These are phyloP conservation scores for Naganishia randhawae DNA, from an alignment of 768 basidiomycete genomes.

Conservation along the genomic window DNA sequence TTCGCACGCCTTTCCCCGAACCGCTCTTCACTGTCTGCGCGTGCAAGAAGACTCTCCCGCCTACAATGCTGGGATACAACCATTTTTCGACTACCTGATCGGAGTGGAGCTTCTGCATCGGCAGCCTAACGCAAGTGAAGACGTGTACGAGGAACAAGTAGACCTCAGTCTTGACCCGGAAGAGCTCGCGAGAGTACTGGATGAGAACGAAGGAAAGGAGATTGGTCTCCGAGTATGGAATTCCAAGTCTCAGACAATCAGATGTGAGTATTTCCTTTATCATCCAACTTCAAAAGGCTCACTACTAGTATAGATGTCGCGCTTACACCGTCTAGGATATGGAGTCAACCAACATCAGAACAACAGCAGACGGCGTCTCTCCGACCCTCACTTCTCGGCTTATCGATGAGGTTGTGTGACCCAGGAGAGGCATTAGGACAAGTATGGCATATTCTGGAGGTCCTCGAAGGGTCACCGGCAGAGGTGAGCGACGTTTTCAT, in stretches of 20 bases:
- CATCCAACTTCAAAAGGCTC: background rate
- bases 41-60: constrained; percentile 87
- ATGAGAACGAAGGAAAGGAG: constrained; percentile 42
- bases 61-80: constrained; percentile 74
- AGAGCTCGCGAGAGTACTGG: constrained; percentile 41
- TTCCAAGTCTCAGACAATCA: constrained; percentile 44
- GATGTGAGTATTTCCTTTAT: constrained; percentile 39
- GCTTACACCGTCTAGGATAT: constrained; percentile 76
- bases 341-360: constrained; percentile 56
- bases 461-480: constrained; percentile 90
- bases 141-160: constrained; percentile 26
- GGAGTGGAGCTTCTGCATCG: constrained; percentile 61
- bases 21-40: constrained; percentile 71
- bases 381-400: constrained; percentile 80
- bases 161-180: constrained; percentile 32
- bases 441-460: constrained; percentile 98
- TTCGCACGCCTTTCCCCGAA: constrained; percentile 37
- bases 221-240: constrained; percentile 47
- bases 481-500: constrained; percentile 55
- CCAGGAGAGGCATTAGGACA: constrained; percentile 83
- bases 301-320: constrained; percentile 62
- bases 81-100: constrained; percentile 95
- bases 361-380: constrained; percentile 46
- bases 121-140: constrained; percentile 3
- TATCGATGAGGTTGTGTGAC: constrained; percentile 89